Base-by-base conservation (phyloP, 2,329 filamentous ascomycete genomes). In the Xylaria sp. region DNA sequence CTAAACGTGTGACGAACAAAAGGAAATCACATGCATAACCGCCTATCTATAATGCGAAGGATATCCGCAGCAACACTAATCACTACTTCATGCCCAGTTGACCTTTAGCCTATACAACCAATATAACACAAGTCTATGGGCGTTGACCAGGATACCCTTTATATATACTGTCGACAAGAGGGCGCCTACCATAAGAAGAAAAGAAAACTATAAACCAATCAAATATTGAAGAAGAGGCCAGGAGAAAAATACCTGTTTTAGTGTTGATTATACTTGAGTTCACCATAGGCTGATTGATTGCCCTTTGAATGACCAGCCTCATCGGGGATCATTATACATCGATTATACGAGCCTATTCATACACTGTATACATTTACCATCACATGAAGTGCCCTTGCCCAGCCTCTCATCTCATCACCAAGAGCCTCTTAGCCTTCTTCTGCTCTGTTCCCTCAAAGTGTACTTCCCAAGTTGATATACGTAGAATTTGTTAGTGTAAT, bases 341-440 rank as follows among this genome's bases (percentile, higher is more conserved):
- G 40, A 68, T 62, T 66, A 69, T 63, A 57, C 59, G 64, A 71
- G 50, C 35, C 44, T 68, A 68, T 66, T 25, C 25, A 62, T 71
- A 70, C 69, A 69, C 25, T 65, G 60, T 60, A 66, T 65, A 53
- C 55, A 60, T 62, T 57, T 29, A 66, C 53, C 42, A 47, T 44
- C 29, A 44, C 25, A 58, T 47, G 48, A 54, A 44, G 47, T 53
- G 21, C 40, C 29, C 35, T 23, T 37, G 2, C n/a, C 29, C 21
- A 42, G 48, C 27, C 47, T 65, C 35, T 62, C 21, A 51, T 63
- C 55, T 48, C 40, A 59, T 64, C 59, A 40, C 13, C 23, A 21
- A 60, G 29, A 61, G 42, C 48, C n/a, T 23, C 37, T 35, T 35
- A 25, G 50, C 32, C 42, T 42, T 44, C 47, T 35, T 47, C 37